Percentiles rank a stretch among this genome's conserved stretches.
Conservation (phyloP, 2,329 filamentous ascomycete genomes). For the Capronia americana region DNA sequence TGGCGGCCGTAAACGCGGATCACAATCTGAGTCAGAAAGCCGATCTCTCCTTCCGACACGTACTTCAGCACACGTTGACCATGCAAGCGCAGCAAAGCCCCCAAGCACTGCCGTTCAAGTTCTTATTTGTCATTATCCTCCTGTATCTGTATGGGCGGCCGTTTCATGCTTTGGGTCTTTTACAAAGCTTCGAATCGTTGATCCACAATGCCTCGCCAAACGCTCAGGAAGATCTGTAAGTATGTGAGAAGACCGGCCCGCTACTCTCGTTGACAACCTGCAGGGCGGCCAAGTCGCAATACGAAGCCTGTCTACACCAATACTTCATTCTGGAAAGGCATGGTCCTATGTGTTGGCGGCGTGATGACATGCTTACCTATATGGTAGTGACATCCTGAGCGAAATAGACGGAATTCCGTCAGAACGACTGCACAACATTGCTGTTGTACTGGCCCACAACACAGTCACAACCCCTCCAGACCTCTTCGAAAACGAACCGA, state of each 20-base stretch:
- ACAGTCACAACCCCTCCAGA: slow-evolving; percentile 1
- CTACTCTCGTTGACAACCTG: not conserved
- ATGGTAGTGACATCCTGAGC: slow-evolving; percentile 19
- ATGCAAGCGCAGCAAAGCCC: slow-evolving; percentile 19
- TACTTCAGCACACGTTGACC: slow-evolving; percentile 16
- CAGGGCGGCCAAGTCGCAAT: slow-evolving; percentile 11
- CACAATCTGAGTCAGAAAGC: slow-evolving; percentile 8
- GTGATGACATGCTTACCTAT: not conserved
- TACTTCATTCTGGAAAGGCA: slow-evolving; percentile 23
- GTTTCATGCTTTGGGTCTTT: slow-evolving; percentile 18
- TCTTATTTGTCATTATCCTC: slow-evolving; percentile 21
- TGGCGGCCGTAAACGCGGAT: not conserved
- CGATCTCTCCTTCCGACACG: slow-evolving; percentile 18
- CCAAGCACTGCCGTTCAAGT: slow-evolving; percentile 16
- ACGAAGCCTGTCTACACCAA: slow-evolving; percentile 20
- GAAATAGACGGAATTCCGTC: slow-evolving; percentile 19
- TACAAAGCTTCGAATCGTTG: slow-evolving; percentile 18
- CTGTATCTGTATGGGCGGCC: slow-evolving; percentile 20
- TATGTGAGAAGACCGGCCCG: not conserved
- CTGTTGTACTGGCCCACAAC: not conserved
- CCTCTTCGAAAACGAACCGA: slow-evolving; percentile 5
- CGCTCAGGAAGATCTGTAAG: slow-evolving; percentile 15
- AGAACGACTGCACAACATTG: slow-evolving; percentile 12
- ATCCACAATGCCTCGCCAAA: slow-evolving; percentile 16
- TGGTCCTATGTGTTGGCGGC: not conserved